Conservation (phyloP, 805 yeast species). For the Barnettozyma populi region DNA sequence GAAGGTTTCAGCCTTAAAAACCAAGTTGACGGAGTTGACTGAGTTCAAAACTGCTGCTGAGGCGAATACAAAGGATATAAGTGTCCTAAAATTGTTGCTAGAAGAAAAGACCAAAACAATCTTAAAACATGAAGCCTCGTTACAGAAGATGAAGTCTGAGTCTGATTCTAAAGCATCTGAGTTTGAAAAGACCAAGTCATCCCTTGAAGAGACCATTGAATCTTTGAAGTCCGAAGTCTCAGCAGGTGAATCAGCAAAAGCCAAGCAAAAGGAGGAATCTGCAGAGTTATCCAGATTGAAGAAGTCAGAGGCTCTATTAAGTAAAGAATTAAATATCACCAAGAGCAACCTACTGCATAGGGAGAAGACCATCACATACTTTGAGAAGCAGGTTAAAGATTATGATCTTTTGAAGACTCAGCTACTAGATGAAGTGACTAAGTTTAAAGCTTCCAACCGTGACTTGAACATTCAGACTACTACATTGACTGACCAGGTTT, state of each 20-base stretch:
- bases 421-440: conserved; percentile 20
- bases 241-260: conserved; percentile 21
- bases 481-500: conserved; percentile 29
- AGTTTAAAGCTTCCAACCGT: conserved; percentile 22
- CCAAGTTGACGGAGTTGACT: background rate
- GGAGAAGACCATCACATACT: conserved; percentile 33
- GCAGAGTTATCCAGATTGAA: conserved; percentile 17
- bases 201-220: conserved; percentile 21
- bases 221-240: conserved; percentile 18
- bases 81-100: background rate
- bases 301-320: conserved; percentile 19
- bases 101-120: background rate
- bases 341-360: conserved; percentile 24
- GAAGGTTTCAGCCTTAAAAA: background rate
- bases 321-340: conserved; percentile 16
- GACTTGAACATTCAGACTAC: conserved; percentile 26
- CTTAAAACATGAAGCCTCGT: background rate
- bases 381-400: conserved; percentile 38
- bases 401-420: conserved; percentile 25
- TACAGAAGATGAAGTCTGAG: background rate
- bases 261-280: conserved; percentile 13
- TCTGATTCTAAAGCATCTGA: background rate
- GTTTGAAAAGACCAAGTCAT: conserved; percentile 1
- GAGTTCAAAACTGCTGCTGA: background rate
- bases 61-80: background rate